Evolutionary conservation across 2,329 filamentous ascomycete genomes (phyloP).

Genomic region (Tolypocladium album): DNA sequence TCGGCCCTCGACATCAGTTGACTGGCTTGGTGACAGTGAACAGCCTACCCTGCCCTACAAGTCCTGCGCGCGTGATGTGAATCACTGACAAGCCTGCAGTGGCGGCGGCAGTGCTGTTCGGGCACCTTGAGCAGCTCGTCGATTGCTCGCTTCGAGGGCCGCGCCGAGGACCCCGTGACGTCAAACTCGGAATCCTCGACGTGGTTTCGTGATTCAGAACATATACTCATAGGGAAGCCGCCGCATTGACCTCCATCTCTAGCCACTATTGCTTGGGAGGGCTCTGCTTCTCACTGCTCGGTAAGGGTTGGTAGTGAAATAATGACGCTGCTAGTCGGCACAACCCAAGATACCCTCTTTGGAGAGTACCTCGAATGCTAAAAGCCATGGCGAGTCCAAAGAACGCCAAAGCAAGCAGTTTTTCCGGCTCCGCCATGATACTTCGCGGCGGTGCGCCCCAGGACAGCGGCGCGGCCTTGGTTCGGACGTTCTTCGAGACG

Average conservation of each 20-base stretch:
- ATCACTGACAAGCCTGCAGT: not conserved
- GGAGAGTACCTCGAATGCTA: not conserved
- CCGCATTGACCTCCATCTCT: not conserved
- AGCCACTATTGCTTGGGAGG: not conserved
- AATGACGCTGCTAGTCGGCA: not conserved
- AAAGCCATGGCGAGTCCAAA: not conserved
- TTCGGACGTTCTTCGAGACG: not conserved
- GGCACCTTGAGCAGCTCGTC: not conserved
- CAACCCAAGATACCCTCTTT: not conserved
- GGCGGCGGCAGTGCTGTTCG: not conserved
- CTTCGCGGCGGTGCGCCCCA: not conserved
- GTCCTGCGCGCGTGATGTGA: not conserved
- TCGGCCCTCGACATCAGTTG: not conserved
- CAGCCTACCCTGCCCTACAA: not conserved
- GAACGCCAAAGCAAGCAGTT: not conserved
- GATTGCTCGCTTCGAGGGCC: not conserved
- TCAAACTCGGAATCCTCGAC: not conserved
- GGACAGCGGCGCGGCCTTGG: not conserved
- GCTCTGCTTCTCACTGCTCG: not conserved
- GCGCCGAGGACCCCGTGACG: not conserved
- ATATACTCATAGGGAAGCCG: no score
- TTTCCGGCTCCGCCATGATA: not conserved
- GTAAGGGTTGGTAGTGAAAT: not conserved
- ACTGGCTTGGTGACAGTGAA: not conserved
- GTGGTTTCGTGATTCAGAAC: not conserved